Conservation (phyloP, 345 rosid genomes). For the Hibiscus syriacus region DNA sequence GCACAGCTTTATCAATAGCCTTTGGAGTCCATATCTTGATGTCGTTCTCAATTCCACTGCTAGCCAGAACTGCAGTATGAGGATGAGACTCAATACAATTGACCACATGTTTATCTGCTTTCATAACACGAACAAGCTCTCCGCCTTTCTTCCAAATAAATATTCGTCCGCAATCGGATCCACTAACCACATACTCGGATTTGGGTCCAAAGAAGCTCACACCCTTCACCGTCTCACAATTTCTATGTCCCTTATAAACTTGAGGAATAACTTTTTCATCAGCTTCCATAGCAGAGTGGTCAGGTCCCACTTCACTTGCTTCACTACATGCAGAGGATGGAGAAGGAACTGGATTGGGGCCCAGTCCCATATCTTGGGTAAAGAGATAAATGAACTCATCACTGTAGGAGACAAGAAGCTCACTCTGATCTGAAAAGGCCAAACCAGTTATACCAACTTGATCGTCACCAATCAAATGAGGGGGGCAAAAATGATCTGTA, state of each 20-base stretch:
- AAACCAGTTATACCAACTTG: conserved; percentile 77
- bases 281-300: conserved; percentile 17
- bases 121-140: conserved; percentile 68
- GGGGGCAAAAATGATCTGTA: conserved; percentile 61
- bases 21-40: conserved; percentile 84
- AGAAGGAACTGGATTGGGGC: conserved; percentile 37
- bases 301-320: conserved; percentile 23
- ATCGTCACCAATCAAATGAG: conserved; percentile 50
- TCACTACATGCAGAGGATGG: conserved; percentile 27
- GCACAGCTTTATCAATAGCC: conserved; percentile 53
- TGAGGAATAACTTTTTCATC: conserved; percentile 32
- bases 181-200: conserved; percentile 87
- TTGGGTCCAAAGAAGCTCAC: conserved; percentile 81
- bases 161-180: conserved; percentile 92
- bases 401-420: conserved; percentile 78
- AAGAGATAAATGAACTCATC: conserved; percentile 77
- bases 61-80: conserved; percentile 55
- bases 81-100: conserved; percentile 90
- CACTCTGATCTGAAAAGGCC: conserved; percentile 83
- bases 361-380: conserved; percentile 66
- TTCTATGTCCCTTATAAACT: conserved; percentile 74
- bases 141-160: conserved; percentile 86
- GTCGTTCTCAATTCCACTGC: conserved; percentile 79
- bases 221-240: conserved; percentile 71
- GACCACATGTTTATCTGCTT: conserved; percentile 69